phyloP scores from a whole-genome alignment of 345 rosid genomes.

The Acer yangbiense region DNA sequence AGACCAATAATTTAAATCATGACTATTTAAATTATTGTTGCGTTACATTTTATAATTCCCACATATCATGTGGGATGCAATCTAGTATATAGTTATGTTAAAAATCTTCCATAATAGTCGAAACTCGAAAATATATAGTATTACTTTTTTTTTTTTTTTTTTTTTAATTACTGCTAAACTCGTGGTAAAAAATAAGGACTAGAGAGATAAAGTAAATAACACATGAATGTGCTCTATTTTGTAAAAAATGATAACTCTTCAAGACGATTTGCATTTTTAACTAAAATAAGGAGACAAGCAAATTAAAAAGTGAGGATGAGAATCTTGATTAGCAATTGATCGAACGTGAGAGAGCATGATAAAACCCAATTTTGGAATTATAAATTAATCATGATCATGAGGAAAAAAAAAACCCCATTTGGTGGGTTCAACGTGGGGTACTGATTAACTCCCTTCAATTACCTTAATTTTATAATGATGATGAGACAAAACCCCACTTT shows the following conservation, averaged over 20 bases:
- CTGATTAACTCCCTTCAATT: not conserved
- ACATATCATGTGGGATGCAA: no score
- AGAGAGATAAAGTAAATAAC: not conserved
- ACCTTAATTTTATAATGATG: no score
- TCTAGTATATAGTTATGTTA: no score
- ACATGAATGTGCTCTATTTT: not conserved
- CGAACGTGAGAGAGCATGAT: not conserved
- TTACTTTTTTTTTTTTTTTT: no score
- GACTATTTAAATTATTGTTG: no score
- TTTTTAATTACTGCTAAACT: slow-evolving; percentile 14
- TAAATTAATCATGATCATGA: not conserved
- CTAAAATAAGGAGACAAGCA: not conserved
- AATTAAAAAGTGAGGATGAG: not conserved
- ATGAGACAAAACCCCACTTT: not conserved
- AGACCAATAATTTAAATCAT: no score
- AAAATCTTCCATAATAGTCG: no score
- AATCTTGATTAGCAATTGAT: not conserved
- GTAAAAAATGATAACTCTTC: not conserved
- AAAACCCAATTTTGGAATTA: slow-evolving; percentile 3
- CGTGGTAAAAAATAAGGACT: slow-evolving; percentile 17
- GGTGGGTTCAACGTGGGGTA: not conserved
- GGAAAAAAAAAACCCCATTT: not conserved
- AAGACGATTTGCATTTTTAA: not conserved
- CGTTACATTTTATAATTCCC: no score
- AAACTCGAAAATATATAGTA: no score